Base-by-base conservation (phyloP, 495 filamentous ascomycete species). In the Terfezia boudieri region DNA sequence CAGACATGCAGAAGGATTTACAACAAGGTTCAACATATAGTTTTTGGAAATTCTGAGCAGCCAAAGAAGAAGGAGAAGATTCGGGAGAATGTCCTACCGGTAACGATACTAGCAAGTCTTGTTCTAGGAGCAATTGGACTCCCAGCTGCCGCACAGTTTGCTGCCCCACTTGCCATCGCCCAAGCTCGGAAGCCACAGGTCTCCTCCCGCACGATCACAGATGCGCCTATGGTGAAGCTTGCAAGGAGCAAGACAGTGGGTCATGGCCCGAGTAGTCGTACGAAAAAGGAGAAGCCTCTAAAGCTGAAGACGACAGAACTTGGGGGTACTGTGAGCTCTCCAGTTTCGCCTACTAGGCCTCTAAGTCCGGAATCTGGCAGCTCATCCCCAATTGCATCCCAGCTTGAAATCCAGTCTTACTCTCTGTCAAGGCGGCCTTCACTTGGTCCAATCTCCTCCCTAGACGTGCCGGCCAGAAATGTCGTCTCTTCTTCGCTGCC, bases 11-110 rank as follows among this genome's bases (percentile, higher is more conserved):
- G 80, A 48, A 69, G 82, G 59, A 76, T 86, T 51, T 84, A 83
- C 64, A 86, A 86, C 66, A 83, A 82, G 65, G 80, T 86, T 20
- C 82, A 86, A 65, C 78, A 81, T 64, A 80, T 86, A 54, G 80
- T 85, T 23, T 85, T 85, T 65, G 81, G 81, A 4, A 69, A 75
- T 8, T 71, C 75, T 35, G 81, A 84, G 56, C 70, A 66, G 3
- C 66, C 65, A 52, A 72, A 76, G 53, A 71, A 76, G 54, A 53
- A 56, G 20, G 81, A 86, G 60, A 78, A 76, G 66, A 82, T 86
- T 55, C 76, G 78, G 51, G 82, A 85, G 67, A 86, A 86, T 62
- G 70, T 80, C 7, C 67, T 85, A 41, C 82, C 82, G 2, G 79
- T 83, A 37, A 81, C 79, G 14, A 73, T 86, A 8, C 71, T 86